phyloP scores from a whole-genome alignment of 2,329 filamentous ascomycete species.

The Periconia digitata region DNA sequence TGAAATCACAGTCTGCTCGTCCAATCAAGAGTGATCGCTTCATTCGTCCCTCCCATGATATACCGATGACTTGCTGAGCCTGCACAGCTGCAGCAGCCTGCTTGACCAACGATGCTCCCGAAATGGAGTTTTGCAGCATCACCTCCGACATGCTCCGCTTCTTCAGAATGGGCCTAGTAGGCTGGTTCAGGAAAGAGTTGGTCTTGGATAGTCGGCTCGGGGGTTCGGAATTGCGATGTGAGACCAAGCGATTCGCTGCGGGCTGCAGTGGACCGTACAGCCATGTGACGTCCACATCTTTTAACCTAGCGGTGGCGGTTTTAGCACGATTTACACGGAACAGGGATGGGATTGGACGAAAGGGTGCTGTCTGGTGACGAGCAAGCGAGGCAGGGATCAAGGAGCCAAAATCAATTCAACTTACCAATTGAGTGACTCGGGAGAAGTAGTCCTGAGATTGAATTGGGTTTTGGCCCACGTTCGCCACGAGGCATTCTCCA shows the following conservation, averaged over 20 bases:
- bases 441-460: conserved; percentile 81
- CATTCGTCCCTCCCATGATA: conserved; percentile 41
- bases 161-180: conserved; percentile 82
- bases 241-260: conserved; percentile 59
- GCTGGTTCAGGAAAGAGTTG: conserved; percentile 69
- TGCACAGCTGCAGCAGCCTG: conserved; percentile 85
- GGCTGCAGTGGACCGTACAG: conserved; percentile 90
- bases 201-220: conserved; percentile 60
- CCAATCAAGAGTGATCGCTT: conserved; percentile 59
- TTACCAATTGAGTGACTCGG: conserved; percentile 91
- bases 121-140: conserved; percentile 87
- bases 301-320: conserved; percentile 69
- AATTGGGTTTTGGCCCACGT: conserved; percentile 95
- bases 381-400: conserved; percentile 30
- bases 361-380: conserved; percentile 6
- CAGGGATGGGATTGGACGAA: neutral
- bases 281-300: conserved; percentile 97
- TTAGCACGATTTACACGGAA: conserved; percentile 18
- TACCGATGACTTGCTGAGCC: conserved; percentile 70
- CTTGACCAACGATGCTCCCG: conserved; percentile 84
- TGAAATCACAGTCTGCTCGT: conserved; percentile 69
- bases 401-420: conserved; percentile 38
- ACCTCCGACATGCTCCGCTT: conserved; percentile 95
- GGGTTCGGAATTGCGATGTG: conserved; percentile 52
- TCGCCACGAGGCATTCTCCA: conserved; percentile 97